Percentiles rank a stretch among this genome's conserved stretches.
Conservation (phyloP, 164 flowering plant genomes). For the Vitis rupestris region DNA sequence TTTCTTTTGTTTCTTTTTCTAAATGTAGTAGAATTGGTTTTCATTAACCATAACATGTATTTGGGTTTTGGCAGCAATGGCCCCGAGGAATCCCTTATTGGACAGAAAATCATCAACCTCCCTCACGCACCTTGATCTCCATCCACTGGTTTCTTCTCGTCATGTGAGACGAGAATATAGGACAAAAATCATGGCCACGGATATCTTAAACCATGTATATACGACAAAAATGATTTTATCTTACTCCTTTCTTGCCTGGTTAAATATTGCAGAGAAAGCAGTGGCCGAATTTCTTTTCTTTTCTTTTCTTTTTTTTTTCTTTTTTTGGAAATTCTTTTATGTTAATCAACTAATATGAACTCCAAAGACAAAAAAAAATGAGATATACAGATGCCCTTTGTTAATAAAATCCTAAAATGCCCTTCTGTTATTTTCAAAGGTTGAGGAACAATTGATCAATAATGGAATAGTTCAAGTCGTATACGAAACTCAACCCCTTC, state of each 20-base stretch:
- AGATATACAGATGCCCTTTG: too few relatives aligned
- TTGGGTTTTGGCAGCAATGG: conserved; percentile 41
- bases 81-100: conserved; percentile 32
- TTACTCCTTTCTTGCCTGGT: not conserved
- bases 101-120: conserved; percentile 35
- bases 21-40: not conserved
- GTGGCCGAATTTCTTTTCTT: not conserved
- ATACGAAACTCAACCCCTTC: too few relatives aligned
- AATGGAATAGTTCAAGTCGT: too few relatives aligned
- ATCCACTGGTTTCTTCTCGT: not conserved
- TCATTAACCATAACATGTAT: not conserved
- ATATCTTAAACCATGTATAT: not conserved
- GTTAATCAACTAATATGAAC: not conserved
- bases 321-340: not conserved
- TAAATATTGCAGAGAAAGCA: not conserved
- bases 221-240: not conserved
- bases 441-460: too few relatives aligned
- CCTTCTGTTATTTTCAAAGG: too few relatives aligned
- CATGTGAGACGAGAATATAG: not conserved
- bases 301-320: not conserved
- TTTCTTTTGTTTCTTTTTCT: not conserved
- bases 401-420: too few relatives aligned
- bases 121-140: conserved; percentile 33
- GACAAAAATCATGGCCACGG: not conserved
- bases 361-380: too few relatives aligned